phyloP scores from a whole-genome alignment of 2,329 filamentous ascomycete species.

The Ramularia collo-cygni region DNA sequence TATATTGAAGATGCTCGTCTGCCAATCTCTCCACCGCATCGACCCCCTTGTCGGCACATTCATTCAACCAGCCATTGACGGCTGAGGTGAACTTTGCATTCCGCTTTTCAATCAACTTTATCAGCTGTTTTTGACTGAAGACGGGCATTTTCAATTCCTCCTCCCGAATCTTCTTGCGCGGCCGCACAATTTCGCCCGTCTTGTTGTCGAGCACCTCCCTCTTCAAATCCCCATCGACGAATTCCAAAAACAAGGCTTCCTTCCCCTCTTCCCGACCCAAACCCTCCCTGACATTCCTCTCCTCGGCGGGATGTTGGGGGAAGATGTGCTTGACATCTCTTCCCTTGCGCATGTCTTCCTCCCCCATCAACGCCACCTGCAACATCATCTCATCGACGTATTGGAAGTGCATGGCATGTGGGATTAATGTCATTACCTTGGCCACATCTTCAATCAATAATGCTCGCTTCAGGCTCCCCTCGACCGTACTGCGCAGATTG shows the following conservation, averaged over 20 bases:
- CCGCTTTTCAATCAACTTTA: constrained; percentile 77
- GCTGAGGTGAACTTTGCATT: constrained; percentile 77
- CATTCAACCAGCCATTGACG: constrained; percentile 68
- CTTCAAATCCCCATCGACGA: constrained; percentile 84
- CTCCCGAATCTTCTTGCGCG: constrained; percentile 61
- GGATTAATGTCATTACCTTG: constrained; percentile 69
- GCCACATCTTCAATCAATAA: constrained; percentile 74
- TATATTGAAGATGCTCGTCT: constrained; percentile 50
- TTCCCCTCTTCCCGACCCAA: constrained; percentile 31
- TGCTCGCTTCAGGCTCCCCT: constrained; percentile 67
- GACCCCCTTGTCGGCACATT: constrained; percentile 56
- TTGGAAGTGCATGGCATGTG: constrained; percentile 70
- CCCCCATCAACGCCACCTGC: constrained; percentile 68
- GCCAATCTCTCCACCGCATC: constrained; percentile 64
- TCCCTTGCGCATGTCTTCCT: constrained; percentile 59
- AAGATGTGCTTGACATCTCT: constrained; percentile 47
- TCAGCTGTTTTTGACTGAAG: constrained; percentile 88
- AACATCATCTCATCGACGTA: constrained; percentile 82
- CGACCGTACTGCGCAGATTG: constrained; percentile 76
- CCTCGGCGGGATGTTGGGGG: constrained; percentile 32
- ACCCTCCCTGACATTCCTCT: constrained; percentile 30
- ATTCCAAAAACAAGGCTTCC: constrained; percentile 84
- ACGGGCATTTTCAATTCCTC: constrained; percentile 88
- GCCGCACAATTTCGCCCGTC: constrained; percentile 64
- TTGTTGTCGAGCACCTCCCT: constrained; percentile 65